Conservation (phyloP, 2,329 filamentous ascomycete species). For the Elsinoe necatrix region DNA sequence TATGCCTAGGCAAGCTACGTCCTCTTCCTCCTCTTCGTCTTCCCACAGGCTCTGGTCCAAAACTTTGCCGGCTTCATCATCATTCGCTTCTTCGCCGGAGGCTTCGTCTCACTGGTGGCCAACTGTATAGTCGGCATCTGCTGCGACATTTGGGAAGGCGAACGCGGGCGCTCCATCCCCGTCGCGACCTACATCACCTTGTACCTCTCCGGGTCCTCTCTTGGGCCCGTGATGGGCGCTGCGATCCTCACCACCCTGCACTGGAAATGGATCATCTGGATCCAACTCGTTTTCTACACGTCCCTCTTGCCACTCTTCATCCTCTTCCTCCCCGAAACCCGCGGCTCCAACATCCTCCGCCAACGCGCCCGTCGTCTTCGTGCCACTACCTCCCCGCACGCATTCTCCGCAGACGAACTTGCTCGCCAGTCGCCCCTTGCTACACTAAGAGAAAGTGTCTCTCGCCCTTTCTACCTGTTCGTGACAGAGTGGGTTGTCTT, state of each 20-base stretch:
- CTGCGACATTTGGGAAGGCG: constrained; percentile 32
- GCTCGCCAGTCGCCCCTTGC: constrained; percentile 25
- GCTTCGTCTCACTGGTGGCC: constrained; percentile 29
- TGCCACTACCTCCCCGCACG: constrained; percentile 21
- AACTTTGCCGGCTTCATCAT: constrained; percentile 33
- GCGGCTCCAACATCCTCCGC: constrained; percentile 39
- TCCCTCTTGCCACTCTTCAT: constrained; percentile 34
- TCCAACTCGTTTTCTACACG: constrained; percentile 38
- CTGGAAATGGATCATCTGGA: constrained; percentile 35
- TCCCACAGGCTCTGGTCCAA: constrained; percentile 33
- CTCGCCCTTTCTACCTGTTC: constrained; percentile 34
- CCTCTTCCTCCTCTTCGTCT: constrained; percentile 31
- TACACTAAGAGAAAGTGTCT: constrained; percentile 28
- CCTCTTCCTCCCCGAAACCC: constrained; percentile 39
- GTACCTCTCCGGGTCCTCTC: constrained; percentile 29
- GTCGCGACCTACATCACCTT: constrained; percentile 31
- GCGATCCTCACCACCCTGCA: constrained; percentile 26
- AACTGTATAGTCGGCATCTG: constrained; percentile 32
- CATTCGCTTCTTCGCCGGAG: constrained; percentile 32
- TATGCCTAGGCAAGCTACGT: constrained; percentile 25
- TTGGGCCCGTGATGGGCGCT: constrained; percentile 32
- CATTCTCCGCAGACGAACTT: constrained; percentile 31
- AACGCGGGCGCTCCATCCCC: constrained; percentile 27
- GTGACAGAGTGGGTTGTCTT: constrained; percentile 44
- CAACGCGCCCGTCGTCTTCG: constrained; percentile 31